Base-by-base conservation (phyloP, 1,284 basidiomycete genomes). In the Ganoderma sinense region DNA sequence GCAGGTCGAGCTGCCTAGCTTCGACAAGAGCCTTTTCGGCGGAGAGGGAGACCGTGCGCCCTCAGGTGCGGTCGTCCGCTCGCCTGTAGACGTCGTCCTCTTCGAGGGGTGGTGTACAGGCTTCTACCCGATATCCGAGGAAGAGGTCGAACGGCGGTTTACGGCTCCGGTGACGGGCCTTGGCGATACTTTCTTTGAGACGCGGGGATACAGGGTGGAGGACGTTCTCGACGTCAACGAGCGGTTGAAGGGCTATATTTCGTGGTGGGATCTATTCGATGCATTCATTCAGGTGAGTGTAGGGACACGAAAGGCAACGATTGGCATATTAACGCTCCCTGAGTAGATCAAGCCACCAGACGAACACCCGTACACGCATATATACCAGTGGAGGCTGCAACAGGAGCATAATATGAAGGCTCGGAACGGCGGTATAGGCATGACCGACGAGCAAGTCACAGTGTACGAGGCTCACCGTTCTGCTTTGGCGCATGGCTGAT, bases 351-450 rank as follows among this genome's bases (percentile, higher is more conserved):
- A 82, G 71, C 81, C 84, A 4, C 82, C 85, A 1, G 76, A 83
- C 20, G 69, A 77, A 29, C 85, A 85, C 60, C 84, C 84, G 1
- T 89, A 91, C 69, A 82, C 84, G 40, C 83, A 90, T 67, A 84
- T 94, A 40, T 94, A 93, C 79, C 86, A 85, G 72, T 97, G 96
- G 96, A 86, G 96, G 26, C 80, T 94, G 31, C 86, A 97, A 78
- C 96, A 97, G 79, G 96, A 98, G 76, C 94, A 93, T 69, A 77
- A 87, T 64, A 97, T 97, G 95, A 97, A 96, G 79, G 84, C 87
- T 0, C 78, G 78, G 51, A 97, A 96, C 72, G 95, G 94, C 58
- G 95, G 95, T 5, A 84, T 84, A 59, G 96, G 96, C 4, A 97
- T 98, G 96, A 86, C 89, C 0, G 95, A 97, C 75, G 89, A 87